Evolutionary conservation across 805 yeast genomes (phyloP), one percentile per base, ranked within the genome.

Genomic region (Pichia gijzeniarum): DNA sequence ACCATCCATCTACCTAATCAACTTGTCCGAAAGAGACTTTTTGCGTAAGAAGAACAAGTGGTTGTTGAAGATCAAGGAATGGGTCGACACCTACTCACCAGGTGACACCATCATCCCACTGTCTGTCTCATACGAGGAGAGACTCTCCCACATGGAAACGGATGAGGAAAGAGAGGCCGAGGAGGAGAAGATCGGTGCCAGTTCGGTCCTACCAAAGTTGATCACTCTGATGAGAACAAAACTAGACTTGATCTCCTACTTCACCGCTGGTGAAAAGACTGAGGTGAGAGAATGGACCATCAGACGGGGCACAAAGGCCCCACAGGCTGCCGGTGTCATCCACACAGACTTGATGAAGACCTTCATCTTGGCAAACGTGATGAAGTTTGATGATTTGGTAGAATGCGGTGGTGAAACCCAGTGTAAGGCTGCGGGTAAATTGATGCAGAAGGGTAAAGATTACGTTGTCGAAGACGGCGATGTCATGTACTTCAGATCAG

Each of bases 281-380:
- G 96, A 89, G 64, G 90, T 85, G 9, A 71, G 91, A 58, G 95
- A 89, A 62, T 89, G 97, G 97, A 84, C 89, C 16, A 72, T 89
- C 44, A 74, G 90, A 59, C 71, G 72, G 42, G 86, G 88, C 27
- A 75, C 84, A 16, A 75, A 78, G 32, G 95, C 95, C 2, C 90
- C 91, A 33, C 85, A 85, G 51, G 96, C 95, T 2, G 96, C 96
- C 1, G 95, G 90, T 19, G 82, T 83, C 30, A 89, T 89, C 48
- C 96, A 89, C 61, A 83, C 87, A 7, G 96, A 88, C 61, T 67
- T 88, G 45, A 81, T 83, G 66, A 77, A 81, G 56, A 85, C 95
- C 0, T 89, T 89, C 61, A 78, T 89, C 39, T 76, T 78, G 58
- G 95, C 93, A 9, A 79, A 81, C 47, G 85, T 89, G 25, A 73